Base-by-base conservation (phyloP, 2,329 filamentous ascomycete genomes). In the Blastomyces parvus region DNA sequence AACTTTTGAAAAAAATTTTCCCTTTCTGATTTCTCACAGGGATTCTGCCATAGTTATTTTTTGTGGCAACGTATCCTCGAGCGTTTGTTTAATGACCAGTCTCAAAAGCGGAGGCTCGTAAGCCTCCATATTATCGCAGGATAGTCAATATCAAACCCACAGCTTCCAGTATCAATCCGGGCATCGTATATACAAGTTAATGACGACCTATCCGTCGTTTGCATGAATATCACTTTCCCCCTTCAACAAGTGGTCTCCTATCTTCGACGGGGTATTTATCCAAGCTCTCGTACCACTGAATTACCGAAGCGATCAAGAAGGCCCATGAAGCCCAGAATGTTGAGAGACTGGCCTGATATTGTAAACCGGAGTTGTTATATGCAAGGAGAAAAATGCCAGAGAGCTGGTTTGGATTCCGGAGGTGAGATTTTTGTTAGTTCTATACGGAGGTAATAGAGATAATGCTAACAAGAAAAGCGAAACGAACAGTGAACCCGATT, bases 401-500 rank as follows among this genome's bases (percentile, higher is more conserved):
- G 25, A 60, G 59, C 59, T 60, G 22, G n/a, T 44, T 59, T 11
- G 44, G 25, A 52, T 52, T 52, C 5, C 13, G 6, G 14, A 27
- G 1, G 14, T 5, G 27, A 27, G 13, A 14, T 56, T 59, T n/a
- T 25, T 58, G 50, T 22, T 7, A 30, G 27, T 22, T 8, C 7
- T 40, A 17, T 44, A 9, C 25, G 19, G 19, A 46, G 19, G 8
- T 27, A 22, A n/a, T 53, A 38, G 48, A 27, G 36, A 38, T 11
- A 27, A 71, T 27, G 22, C 36, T 7, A 59, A 14, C 14, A 40
- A 27, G n/a, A 17, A 27, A 44, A 40, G 40, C 25, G 56, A 44
- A 22, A 67, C 71, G 71, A 38, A 78, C 63, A 5, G 83, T 87
- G 69, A 88, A 88, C 0, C 86, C 86, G 30, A 88, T 68, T 1